Evolutionary conservation across 2,329 filamentous ascomycete genomes (phyloP).

Genomic region (Aspergillus niger): DNA sequence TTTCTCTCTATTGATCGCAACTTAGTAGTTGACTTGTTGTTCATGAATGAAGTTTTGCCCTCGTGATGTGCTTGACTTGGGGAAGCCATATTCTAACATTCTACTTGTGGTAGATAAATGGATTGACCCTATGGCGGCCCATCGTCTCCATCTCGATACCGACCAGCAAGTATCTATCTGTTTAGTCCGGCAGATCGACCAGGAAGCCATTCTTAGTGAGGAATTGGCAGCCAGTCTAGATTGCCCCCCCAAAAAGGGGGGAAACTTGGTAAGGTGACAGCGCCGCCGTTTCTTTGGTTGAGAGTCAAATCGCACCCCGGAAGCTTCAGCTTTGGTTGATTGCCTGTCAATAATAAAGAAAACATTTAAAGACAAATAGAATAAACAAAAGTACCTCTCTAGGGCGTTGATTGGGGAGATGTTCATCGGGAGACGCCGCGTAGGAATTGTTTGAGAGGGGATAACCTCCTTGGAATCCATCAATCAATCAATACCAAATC

Average conservation of each 20-base stretch:
- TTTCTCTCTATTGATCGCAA: too few species aligned
- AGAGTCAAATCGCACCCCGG: not conserved
- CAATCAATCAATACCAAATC: not conserved
- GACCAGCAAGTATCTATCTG: not conserved
- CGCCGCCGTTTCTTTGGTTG: not conserved
- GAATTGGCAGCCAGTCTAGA: constrained; percentile 1
- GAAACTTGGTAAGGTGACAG: not conserved
- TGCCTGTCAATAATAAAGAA: constrained; percentile 2
- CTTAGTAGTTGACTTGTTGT: too few species aligned
- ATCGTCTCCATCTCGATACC: not conserved
- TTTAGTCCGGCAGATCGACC: not conserved
- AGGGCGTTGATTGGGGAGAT: not conserved
- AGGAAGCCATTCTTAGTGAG: not conserved
- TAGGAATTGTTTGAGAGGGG: not conserved
- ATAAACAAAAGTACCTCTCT: too few species aligned
- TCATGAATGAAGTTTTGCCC: too few species aligned
- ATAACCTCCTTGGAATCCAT: not conserved
- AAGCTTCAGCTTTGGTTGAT: not conserved
- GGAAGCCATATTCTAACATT: too few species aligned
- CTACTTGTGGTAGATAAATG: too few species aligned
- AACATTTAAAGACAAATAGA: too few species aligned
- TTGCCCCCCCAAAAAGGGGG: not conserved
- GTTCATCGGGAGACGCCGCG: not conserved
- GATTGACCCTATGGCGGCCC: too few species aligned
- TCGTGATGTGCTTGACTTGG: too few species aligned